Conservation (phyloP, 1,139 yeast genomes). For the Pichia cactophila region DNA sequence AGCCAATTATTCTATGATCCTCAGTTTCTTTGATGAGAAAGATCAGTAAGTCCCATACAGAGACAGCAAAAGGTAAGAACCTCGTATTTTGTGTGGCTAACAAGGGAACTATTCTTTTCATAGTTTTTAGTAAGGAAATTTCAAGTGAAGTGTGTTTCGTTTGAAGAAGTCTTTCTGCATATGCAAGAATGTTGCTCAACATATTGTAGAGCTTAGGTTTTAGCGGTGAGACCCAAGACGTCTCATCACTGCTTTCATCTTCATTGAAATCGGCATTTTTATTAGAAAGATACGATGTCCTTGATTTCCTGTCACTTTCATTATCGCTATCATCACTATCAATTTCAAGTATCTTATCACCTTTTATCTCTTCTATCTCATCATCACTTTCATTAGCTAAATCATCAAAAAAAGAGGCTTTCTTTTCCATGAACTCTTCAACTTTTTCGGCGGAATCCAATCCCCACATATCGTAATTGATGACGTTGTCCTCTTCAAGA, state of each 20-base stretch:
- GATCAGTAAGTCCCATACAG: conserved; percentile 57
- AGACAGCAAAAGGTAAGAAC: conserved; percentile 61
- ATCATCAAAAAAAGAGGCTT: conserved; percentile 27
- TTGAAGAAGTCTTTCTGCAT: conserved; percentile 64
- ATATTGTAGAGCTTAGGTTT: conserved; percentile 52
- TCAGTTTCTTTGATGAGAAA: conserved; percentile 31
- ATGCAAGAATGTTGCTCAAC: conserved; percentile 54
- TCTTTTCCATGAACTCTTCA: conserved; percentile 34
- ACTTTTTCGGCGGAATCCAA: conserved; percentile 35
- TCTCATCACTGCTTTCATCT: conserved; percentile 20
- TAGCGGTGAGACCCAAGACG: conserved; percentile 55
- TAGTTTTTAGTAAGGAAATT: conserved; percentile 47
- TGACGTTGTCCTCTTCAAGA: conserved; percentile 19
- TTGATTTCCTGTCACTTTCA: conserved; percentile 34
- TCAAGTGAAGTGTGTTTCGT: conserved; percentile 57
- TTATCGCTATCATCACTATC: conserved; percentile 38
- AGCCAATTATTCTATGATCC: conserved; percentile 32
- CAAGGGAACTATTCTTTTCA: conserved; percentile 47
- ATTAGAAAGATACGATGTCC: conserved; percentile 23
- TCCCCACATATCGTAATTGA: conserved; percentile 50
- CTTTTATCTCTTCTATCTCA: conserved; percentile 15
- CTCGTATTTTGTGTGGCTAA: conserved; percentile 53
- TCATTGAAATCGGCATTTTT: conserved; percentile 38
- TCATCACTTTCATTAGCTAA: conserved; percentile 22
- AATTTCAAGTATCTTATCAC: conserved; percentile 19